Percentiles rank a stretch among this genome's conserved stretches.
These are phyloP conservation scores for Gnaphalium uliginosum DNA, from an alignment of 129 eudicot genomes.

Conservation along the genomic window DNA sequence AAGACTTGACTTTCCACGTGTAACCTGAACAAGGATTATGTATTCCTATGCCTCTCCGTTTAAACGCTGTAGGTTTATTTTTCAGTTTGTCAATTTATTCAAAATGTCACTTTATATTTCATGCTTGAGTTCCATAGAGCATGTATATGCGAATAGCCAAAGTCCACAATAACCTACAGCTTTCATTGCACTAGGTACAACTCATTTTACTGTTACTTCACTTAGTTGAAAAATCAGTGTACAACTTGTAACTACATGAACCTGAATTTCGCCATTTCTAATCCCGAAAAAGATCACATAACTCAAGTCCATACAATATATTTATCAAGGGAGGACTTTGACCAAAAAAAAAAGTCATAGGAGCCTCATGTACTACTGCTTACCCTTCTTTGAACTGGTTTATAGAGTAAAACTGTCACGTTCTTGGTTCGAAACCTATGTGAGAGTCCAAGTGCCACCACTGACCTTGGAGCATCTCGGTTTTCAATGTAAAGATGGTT, in stretches of 20 bases:
- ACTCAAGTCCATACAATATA: constrained; percentile 4
- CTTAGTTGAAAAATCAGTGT: neutral
- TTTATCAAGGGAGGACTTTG: neutral
- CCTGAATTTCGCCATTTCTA: neutral
- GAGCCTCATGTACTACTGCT: constrained; percentile 27
- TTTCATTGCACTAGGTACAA: neutral
- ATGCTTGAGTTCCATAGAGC: neutral
- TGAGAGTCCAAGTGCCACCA: constrained; percentile 70
- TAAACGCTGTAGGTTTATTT: too few species aligned
- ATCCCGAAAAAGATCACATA: neutral
- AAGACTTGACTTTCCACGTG: too few species aligned
- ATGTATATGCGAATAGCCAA: neutral
- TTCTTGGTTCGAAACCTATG: constrained; percentile 23
- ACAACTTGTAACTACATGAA: neutral
- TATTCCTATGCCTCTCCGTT: too few species aligned
- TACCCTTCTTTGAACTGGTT: constrained; percentile 73
- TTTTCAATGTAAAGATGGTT: constrained; percentile 82
- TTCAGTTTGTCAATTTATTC: too few species aligned
- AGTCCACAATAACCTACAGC: constrained; percentile 4
- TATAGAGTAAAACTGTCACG: constrained; percentile 62
- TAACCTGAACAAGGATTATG: too few species aligned
- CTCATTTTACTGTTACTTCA: neutral
- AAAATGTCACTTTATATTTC: neutral
- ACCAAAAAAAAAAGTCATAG: neutral
- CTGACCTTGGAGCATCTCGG: constrained; percentile 55